Base-by-base conservation (phyloP, 1,284 basidiomycete genomes). In the Sporisorium scitamineum region DNA sequence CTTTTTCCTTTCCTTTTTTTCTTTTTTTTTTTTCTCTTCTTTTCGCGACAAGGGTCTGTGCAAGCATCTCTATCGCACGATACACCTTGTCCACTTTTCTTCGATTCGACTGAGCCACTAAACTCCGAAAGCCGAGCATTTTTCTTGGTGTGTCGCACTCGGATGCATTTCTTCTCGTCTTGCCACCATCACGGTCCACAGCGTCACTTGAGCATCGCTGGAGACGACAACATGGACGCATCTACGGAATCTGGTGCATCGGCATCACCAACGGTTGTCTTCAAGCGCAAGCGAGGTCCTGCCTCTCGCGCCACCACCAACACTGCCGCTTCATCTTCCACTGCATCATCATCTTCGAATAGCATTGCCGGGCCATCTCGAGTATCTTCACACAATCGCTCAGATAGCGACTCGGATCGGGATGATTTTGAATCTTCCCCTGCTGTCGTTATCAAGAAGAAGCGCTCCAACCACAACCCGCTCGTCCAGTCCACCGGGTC, bases 211-310 rank as follows among this genome's bases (percentile, higher is more conserved):
- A 29, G 6, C 51, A 20, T 32, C 39, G 20, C 2, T 20, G n/a
- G 10, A 5, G 18, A 2, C 5, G 22, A 8, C 5, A 41, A 16
- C 8, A 69, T 69, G 55, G 56, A 66, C 24, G 41, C 39, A 14
- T 29, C 54, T 2, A n/a, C 58, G 42, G 58, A 55, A 1, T 24
- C 54, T 4, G 41, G 31, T 22, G 26, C 37, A 20, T 32, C 62
- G 5, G 22, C 60, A 5, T 29, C 63, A 4, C 22, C 61, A 16
- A 47, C n/a, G 0, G 63, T 75, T 16, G 42, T 70, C 16, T 76
- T 76, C 55, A 76, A 76, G 47, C 51, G 64, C 18, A 76, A 76
- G 58, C 73, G 73, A 13, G 68, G 68, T 2, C 56, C 52, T 18
- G 57, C 63, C 2, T 48, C 62, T 39, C 61, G 58, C 44, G 44